Evolutionary conservation across 176 grass and related monocot genomes (phyloP).

Genomic region (Echinochloa phyllopogon): DNA sequence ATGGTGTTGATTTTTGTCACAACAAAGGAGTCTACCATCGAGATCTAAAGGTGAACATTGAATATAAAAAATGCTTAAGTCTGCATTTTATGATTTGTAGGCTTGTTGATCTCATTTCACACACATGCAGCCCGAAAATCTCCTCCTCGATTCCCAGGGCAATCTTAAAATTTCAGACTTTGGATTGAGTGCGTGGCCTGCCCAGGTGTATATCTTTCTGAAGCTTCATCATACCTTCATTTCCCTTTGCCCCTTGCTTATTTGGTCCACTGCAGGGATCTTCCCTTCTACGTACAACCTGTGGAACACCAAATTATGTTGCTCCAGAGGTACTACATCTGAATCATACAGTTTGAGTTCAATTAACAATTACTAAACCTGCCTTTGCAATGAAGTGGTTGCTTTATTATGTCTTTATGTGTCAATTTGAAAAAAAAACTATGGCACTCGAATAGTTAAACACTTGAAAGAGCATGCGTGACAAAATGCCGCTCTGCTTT

Average conservation of each 20-base stretch:
- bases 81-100: conserved; percentile 25
- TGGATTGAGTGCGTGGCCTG: conserved; percentile 92
- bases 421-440: background rate
- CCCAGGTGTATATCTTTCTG: conserved; percentile 59
- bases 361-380: conserved; percentile 31
- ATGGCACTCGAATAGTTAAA: background rate
- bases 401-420: conserved; percentile 34
- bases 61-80: conserved; percentile 24
- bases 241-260: conserved; percentile 13
- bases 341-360: conserved; percentile 32
- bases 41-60: conserved; percentile 78
- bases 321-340: conserved; percentile 83
- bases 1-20: conserved; percentile 94
- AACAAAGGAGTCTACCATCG: conserved; percentile 93
- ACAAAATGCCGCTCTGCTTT: background rate
- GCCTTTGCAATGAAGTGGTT: conserved; percentile 9
- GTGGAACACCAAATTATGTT: conserved; percentile 99
- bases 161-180: conserved; percentile 99
- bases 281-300: conserved; percentile 77
- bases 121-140: conserved; percentile 92
- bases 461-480: background rate
- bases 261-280: conserved; percentile 62
- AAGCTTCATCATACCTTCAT: conserved; percentile 11
- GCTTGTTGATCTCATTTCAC: conserved; percentile 41
- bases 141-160: conserved; percentile 95